phyloP scores from a whole-genome alignment of 2,329 filamentous ascomycete species.

The Aspergillus caelatus region DNA sequence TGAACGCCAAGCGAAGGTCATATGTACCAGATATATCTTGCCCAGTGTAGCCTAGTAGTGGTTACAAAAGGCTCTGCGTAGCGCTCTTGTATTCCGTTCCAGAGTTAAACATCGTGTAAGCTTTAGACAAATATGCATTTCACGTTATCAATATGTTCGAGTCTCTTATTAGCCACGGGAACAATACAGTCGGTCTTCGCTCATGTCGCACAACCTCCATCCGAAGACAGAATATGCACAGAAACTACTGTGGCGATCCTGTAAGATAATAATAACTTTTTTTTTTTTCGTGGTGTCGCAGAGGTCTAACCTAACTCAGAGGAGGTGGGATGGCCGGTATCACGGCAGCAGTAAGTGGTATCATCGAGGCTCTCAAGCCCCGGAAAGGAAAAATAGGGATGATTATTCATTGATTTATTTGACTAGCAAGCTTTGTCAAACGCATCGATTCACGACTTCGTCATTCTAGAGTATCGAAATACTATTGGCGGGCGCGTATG shows the following conservation, averaged over 20 bases:
- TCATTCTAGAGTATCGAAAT: constrained; percentile 66
- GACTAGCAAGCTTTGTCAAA: constrained; percentile 62
- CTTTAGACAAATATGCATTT: constrained; percentile 4
- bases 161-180: not conserved
- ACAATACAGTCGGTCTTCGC: constrained; percentile 6
- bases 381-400: not conserved
- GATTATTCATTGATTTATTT: constrained; percentile 7
- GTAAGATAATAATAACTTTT: constrained; percentile 21
- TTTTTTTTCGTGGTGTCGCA: not conserved
- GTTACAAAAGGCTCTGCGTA: not conserved
- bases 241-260: constrained; percentile 38
- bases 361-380: not conserved
- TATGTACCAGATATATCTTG: not conserved
- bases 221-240: constrained; percentile 25
- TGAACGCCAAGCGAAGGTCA: not conserved
- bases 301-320: constrained; percentile 18
- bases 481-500: constrained; percentile 64
- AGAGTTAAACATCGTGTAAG: not conserved
- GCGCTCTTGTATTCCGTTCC: not conserved
- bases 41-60: not conserved
- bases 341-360: constrained; percentile 56
- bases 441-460: constrained; percentile 63
- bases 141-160: not conserved
- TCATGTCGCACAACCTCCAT: constrained; percentile 23
- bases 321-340: constrained; percentile 67